Base-by-base conservation (phyloP, 768 basidiomycete species). In the Auricularia sp. region DNA sequence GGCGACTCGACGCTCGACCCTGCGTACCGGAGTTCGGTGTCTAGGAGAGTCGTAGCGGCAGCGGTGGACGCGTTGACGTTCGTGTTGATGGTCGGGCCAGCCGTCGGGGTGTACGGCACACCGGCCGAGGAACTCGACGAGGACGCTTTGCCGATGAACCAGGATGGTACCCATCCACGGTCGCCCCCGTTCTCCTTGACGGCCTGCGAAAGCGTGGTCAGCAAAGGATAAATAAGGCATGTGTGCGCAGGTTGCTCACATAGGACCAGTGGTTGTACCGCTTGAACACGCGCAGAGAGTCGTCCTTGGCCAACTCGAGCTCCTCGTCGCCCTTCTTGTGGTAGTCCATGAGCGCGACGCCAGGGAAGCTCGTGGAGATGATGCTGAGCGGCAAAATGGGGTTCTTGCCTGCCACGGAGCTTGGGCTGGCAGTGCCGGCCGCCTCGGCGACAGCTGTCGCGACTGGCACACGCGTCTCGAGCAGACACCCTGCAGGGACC, bases 191-290 rank as follows among this genome's bases (percentile, higher is more conserved):
- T 88, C 72, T 97, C 92, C 75, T 95, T 94, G 71, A 98, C 93
- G 68, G 92, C 92, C 91, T 93, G 70, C 21, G 61, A 65, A 54
- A 58, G 51, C 18, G 65, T 68, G n/a, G 29, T 29, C 29, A 29
- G 29, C 29, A 29, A 29, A 29, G 29, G 29, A 29, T 29, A 29
- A 29, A 29, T 29, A 29, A 29, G 29, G 29, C 29, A 47, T 14
- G 54, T 21, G 45, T 58, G 67, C 61, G 65, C 62, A 65, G 34
- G 63, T 77, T 65, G 73, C 82, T 64, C 72, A 92, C 90, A 77
- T 94, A 94, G 75, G 90, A 92, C 94, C 95, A 98, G 76, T 98
- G 94, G 67, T 96, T 97, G 74, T 98, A 98, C 68, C 95, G 84
- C 80, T 98, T 98, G 78, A 98, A 97, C 51, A 99, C 95, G 68